Base-by-base conservation (phyloP, 176 grass and related monocot genomes). In the Carex kokanica region DNA sequence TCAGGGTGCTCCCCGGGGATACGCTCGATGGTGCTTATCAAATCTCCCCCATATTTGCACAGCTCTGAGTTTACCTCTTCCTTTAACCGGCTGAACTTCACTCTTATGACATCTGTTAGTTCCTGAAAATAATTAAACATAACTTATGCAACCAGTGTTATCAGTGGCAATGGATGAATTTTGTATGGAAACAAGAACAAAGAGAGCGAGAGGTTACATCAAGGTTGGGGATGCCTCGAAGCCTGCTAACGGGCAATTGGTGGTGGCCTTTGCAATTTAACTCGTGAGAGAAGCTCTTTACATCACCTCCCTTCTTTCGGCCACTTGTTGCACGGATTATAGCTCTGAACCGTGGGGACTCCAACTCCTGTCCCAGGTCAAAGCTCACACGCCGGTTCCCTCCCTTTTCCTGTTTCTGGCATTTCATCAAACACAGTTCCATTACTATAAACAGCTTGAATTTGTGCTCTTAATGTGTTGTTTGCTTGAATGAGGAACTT, bases 241-340 rank as follows among this genome's bases (percentile, higher is more conserved):
- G 81, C 86, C 90, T 92, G 81, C 88, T 81, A 56, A 89, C 64
- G 8, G 92, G 57, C 20, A 90, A 78, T 10, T 87, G 83, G 57
- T 85, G 88, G 27, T 60, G 81, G 43, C 78, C 84, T 31, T 67
- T 81, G 31, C 59, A 13, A 80, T 84, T 95, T 25, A 98, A 74
- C 74, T 98, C 96, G 80, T 98, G 96, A 57, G 93, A 98, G 95
- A 89, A 98, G 82, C 91, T 91, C 89, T 95, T 98, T 9, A 98
- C 93, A 5, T 95, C 92, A 58, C 15, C 73, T 62, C 91, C 86
- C 95, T 93, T 98, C 56, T 88, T 88, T 6, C 95, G 90, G 4
- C 92, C 92, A 74, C 95, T 98, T 0, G 95, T 98, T 31, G 84
- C 95, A 1, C 95, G 90, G 20, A 95, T 83, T 80, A 95, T 88